Base-by-base conservation (phyloP, 495 filamentous ascomycete genomes). In the Podospora conica region DNA sequence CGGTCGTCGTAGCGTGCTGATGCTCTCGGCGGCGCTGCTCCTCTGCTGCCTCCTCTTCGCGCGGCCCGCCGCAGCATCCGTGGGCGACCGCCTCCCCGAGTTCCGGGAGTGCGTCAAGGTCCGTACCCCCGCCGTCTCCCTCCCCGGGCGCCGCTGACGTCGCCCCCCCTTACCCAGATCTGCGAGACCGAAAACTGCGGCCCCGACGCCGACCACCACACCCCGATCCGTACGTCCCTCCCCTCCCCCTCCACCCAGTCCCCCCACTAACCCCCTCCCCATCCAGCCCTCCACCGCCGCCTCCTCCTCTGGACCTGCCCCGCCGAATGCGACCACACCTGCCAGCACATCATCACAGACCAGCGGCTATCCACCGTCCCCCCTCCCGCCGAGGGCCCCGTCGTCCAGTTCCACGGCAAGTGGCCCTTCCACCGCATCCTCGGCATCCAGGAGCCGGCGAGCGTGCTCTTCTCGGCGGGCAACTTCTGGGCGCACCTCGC, bases 341-440 rank as follows among this genome's bases (percentile, higher is more conserved):
- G 95, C 83, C 95, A 98, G 76, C 95, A 96, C 82, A 90, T 97
- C 76, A 83, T 95, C 61, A 98, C 95, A 61, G 78, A 90, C 65
- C 78, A 75, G 23, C 91, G 95, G 65, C 76, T 91, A 59, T 80
- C 85, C 48, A 84, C 85, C 77, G 75, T 84, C 53, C 60, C 66
- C 0, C 72, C 71, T 1, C 18, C 40, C 1, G 1, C 40, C 0
- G 80, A 84, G 28, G n/a, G n/a, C n/a, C 85, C 90, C 3, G 75
- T 96, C 27, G 87, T 93, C 53, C 95, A 98, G 80, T 98, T 91
- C 82, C 93, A 98, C 81, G 95, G 96, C n/a, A 98, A 98, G 85
- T 98, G 95, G 95, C 95, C 95, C 28, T 98, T 98, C 82, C 81
- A 85, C 68, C 88, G 95, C 66, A 82, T 97, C 66, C 77, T 96